Percentiles rank a stretch among this genome's conserved stretches.
phyloP scores from a whole-genome alignment of 179 eudicot species.

The Patellifolia procumbens region DNA sequence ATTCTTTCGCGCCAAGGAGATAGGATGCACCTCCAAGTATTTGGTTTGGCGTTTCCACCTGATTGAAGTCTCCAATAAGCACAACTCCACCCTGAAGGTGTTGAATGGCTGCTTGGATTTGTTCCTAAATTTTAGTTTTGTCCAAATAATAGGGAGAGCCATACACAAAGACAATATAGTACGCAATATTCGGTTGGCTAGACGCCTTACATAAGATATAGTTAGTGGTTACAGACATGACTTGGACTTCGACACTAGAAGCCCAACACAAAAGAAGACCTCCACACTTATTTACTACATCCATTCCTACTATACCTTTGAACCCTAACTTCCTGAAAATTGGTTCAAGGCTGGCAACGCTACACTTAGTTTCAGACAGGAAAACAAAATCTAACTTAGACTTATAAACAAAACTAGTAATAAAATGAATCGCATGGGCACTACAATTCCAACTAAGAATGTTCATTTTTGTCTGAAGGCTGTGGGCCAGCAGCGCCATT shows the following conservation, averaged over 20 bases:
- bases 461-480: too few species aligned
- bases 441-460: too few species aligned
- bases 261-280: neutral
- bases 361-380: too few species aligned
- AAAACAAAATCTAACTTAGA: too few species aligned
- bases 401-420: too few species aligned
- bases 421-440: too few species aligned
- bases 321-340: neutral
- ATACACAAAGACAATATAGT: neutral
- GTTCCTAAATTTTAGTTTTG: too few species aligned
- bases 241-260: neutral
- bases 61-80: neutral
- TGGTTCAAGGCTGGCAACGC: neutral
- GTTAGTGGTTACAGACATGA: too few species aligned
- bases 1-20: too few species aligned
- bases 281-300: neutral
- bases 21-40: neutral
- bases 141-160: neutral
- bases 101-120: accelerated
- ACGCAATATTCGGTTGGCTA: accelerated
- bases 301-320: neutral
- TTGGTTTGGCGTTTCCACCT: neutral
- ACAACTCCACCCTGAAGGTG: too few species aligned
- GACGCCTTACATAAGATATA: neutral
- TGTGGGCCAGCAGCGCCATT: too few species aligned